These are phyloP conservation scores for Curvularia lunata DNA, from an alignment of 2,329 filamentous ascomycete genomes.

Conservation along the genomic window DNA sequence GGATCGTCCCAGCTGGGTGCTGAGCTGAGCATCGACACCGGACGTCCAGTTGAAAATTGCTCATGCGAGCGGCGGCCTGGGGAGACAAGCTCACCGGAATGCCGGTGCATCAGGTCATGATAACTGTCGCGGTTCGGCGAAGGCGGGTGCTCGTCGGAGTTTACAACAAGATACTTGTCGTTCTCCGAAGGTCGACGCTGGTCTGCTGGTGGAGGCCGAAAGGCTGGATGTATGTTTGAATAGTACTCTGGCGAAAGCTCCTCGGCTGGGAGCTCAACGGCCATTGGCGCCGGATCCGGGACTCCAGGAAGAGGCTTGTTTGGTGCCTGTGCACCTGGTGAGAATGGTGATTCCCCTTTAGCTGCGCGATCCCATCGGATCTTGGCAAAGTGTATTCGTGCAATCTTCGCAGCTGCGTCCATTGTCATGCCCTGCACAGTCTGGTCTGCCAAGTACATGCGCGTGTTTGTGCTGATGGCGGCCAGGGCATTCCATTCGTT, in stretches of 20 bases:
- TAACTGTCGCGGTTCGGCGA: constrained; percentile 47
- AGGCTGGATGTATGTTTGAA: constrained; percentile 29
- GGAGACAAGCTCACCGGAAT: constrained; percentile 71
- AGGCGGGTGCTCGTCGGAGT: constrained; percentile 64
- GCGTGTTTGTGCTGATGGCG: constrained; percentile 91
- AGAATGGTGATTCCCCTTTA: constrained; percentile 36
- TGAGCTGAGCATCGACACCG: constrained; percentile 35
- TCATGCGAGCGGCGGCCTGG: constrained; percentile 43
- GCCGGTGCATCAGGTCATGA: constrained; percentile 36
- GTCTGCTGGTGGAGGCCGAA: constrained; percentile 48
- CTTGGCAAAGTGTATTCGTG: constrained; percentile 81
- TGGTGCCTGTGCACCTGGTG: constrained; percentile 32
- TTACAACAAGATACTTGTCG: constrained; percentile 63
- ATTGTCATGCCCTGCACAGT: constrained; percentile 79
- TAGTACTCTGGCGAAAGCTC: constrained; percentile 51
- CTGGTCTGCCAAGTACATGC: constrained; percentile 76
- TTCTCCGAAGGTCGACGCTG: constrained; percentile 30
- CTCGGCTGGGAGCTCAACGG: constrained; percentile 67
- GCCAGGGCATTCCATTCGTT: constrained; percentile 96
- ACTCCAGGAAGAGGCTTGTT: constrained; percentile 45
- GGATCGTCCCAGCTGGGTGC: constrained; percentile 38
- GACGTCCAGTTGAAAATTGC: constrained; percentile 33
- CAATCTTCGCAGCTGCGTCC: constrained; percentile 78
- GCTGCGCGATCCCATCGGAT: constrained; percentile 65
- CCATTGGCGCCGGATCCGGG: constrained; percentile 54